Evolutionary conservation across 495 filamentous ascomycete genomes (phyloP), one percentile per base, ranked within the genome.

Genomic region (Polyplosphaeria fusca): DNA sequence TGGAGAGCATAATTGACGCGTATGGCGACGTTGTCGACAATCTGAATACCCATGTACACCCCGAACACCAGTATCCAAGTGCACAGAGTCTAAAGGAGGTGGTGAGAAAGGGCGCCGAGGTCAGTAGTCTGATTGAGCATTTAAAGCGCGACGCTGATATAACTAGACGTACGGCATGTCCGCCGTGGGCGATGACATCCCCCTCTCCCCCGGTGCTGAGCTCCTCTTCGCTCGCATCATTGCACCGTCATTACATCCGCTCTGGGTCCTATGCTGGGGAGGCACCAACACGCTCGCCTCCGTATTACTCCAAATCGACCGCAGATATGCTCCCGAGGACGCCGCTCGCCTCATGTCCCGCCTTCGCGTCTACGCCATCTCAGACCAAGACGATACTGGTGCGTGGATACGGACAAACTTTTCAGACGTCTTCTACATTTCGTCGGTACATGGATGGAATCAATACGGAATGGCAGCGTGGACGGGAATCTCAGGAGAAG

Each of bases 361-460:
- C 45, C 56, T 78, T 0, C 71, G 76, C 27, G 69, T 78, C 23
- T 78, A 78, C 54, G 63, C 77, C 24, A 74, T 78, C 37, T 75
- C 72, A 7, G 76, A 78, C 61, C 77, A 78, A 57, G 77, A 79
- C 53, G 71, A 79, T 51, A 74, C 74, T 0, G 75, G 74, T 0
- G 51, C 69, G 3, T 79, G 77, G 77, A 75, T 78, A 43, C 73
- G 76, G 1, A 52, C 65, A 22, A 65, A 70, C 7, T 78, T 69
- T 58, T 74, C 76, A 0, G 72, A 74, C 28, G 55, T 78, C 22
- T 75, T 75, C 59, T 78, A 76, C 60, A 77, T 78, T 42, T 63
- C 58, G 5, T 75, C 73, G 13, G 59, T 73, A 3, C 74, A 77
- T 52, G 77, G 70, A 26, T 79, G 73, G 71, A 76, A 74, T 52